Percentiles rank a stretch among this genome's conserved stretches.
Conservation (phyloP, 768 basidiomycete species). For the Tylopilus felleus region DNA sequence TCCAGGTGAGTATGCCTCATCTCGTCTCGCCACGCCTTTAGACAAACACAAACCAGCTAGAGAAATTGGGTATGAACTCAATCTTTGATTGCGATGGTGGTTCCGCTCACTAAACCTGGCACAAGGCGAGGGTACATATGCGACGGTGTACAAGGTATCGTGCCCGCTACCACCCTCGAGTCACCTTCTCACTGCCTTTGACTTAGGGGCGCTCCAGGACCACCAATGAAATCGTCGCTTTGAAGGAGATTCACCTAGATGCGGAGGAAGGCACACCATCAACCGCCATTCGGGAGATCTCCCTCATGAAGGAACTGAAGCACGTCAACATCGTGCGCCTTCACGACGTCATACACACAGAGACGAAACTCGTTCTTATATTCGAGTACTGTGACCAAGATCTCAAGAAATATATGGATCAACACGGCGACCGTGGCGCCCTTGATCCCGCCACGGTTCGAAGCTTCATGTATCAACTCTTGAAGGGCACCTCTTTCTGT, state of each 20-base stretch:
- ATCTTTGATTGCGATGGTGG: not conserved
- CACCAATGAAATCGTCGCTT: slow-evolving; percentile 97
- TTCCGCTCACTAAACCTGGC: slow-evolving; percentile 4
- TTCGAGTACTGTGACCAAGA: slow-evolving; percentile 99
- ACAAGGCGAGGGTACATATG: slow-evolving; percentile 87
- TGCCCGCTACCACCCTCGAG: not conserved
- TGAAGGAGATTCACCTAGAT: slow-evolving; percentile 99
- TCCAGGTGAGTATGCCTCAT: slow-evolving; percentile 40
- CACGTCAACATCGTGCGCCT: slow-evolving; percentile 98
- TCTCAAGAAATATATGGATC: slow-evolving; percentile 99
- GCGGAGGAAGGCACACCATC: slow-evolving; percentile 99
- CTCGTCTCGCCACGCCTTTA: not conserved
- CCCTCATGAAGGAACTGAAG: slow-evolving; percentile 98
- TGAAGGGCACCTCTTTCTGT: slow-evolving; percentile 97
- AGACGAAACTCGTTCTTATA: slow-evolving; percentile 95
- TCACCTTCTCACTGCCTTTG: not conserved
- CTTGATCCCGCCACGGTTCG: slow-evolving; percentile 84
- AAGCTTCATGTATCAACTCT: slow-evolving; percentile 96
- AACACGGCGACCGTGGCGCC: slow-evolving; percentile 93
- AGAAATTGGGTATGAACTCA: slow-evolving; percentile 67
- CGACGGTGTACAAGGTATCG: slow-evolving; percentile 92
- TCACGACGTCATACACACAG: slow-evolving; percentile 98
- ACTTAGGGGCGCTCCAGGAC: slow-evolving; percentile 86
- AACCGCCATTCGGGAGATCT: slow-evolving; percentile 98
- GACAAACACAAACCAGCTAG: slow-evolving; percentile 51